Evolutionary conservation across 805 yeast species (phyloP).

Genomic region (Sugiyamaella chiloensis): DNA sequence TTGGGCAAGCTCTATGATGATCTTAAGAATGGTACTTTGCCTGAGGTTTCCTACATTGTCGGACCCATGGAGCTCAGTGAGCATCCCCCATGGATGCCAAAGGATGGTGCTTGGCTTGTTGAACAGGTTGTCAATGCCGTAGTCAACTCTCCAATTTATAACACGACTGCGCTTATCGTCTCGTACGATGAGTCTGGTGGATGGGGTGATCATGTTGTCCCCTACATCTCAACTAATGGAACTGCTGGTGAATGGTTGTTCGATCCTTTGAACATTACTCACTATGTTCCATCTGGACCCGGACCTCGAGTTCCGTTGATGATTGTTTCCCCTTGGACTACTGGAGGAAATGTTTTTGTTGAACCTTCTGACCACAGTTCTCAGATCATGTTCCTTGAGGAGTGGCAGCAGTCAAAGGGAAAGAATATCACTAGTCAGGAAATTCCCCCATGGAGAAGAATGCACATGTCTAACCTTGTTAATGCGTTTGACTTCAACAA

Average conservation of each 20-base stretch:
- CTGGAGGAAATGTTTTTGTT: constrained; percentile 28
- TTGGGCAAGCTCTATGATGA: constrained; percentile 20
- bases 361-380: constrained; percentile 30
- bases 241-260: constrained; percentile 28
- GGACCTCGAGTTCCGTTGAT: constrained; percentile 27
- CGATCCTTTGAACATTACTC: constrained; percentile 19
- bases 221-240: constrained; percentile 27
- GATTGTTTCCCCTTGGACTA: constrained; percentile 28
- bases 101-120: constrained; percentile 27
- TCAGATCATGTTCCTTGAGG: constrained; percentile 26
- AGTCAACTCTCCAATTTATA: constrained; percentile 20
- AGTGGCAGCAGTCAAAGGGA: constrained; percentile 24
- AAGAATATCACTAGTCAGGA: constrained; percentile 15
- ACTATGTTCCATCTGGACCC: constrained; percentile 26
- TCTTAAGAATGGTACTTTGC: constrained; percentile 27
- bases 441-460: constrained; percentile 26
- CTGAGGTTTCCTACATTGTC: constrained; percentile 27
- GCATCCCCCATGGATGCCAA: constrained; percentile 27
- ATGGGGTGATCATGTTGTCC: constrained; percentile 30
- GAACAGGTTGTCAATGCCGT: constrained; percentile 24
- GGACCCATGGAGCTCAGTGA: constrained; percentile 27
- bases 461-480: constrained; percentile 25
- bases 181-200: constrained; percentile 31
- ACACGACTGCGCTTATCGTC: constrained; percentile 24
- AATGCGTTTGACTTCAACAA: constrained; percentile 25